Evolutionary conservation across 2,329 filamentous ascomycete species (phyloP), one percentile per base, ranked within the genome.

Genomic region (Diaporthe helianthi): DNA sequence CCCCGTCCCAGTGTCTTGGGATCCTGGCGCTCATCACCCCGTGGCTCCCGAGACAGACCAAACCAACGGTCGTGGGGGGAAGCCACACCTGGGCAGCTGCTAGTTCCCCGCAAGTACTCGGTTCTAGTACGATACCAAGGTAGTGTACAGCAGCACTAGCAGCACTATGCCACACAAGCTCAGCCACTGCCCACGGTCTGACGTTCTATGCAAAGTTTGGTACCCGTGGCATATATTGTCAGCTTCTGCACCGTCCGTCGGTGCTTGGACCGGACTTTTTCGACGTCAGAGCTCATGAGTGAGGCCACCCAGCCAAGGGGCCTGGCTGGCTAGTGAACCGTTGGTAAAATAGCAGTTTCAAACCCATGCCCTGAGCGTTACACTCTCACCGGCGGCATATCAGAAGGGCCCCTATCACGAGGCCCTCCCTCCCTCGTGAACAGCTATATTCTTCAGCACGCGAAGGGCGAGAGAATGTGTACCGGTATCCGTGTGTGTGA

Each of bases 21-120:
- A 63, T 29, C 58, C 58, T 63, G 58, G 58, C 58, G 44, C 58
- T 63, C 58, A 63, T 63, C 58, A 63, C 58, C 58, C 58, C n/a
- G 58, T 63, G 58, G 58, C 44, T 49, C 44, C 58, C 58, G 58
- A 61, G 58, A 61, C 58, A 61, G 10, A 61, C 33, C 58, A 61
- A 61, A 15, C 58, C 58, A 63, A 63, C 58, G 58, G 58, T 12
- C 58, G 29, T 49, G 44, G 44, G 52, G 54, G 8, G 10, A 33
- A 63, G 58, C 58, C 58, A 63, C 58, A n/a, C n/a, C n/a, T n/a
- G n/a, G n/a, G n/a, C n/a, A 47, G 41, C 58, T 61, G 58, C 58
- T 61, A 61, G 9, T 31, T 49, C n/a, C n/a, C 58, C n/a, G n/a
- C n/a, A n/a, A n/a, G n/a, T n/a, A n/a, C n/a, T 38, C 17, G 36